Evolutionary conservation across 2,329 filamentous ascomycete species (phyloP).

Genomic region (Blastomyces emzantsi): DNA sequence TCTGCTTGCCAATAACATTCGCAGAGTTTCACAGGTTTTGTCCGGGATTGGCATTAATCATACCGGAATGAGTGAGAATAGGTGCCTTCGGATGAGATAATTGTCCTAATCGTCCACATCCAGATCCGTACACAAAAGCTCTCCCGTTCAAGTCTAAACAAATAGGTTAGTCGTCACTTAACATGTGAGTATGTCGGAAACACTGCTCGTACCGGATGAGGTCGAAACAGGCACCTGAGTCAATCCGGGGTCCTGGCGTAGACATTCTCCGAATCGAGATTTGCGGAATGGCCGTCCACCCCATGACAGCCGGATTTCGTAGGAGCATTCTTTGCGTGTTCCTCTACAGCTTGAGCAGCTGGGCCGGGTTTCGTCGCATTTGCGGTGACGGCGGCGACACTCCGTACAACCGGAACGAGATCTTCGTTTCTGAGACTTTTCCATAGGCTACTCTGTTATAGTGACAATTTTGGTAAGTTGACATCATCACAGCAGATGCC

Average conservation of each 20-base stretch:
- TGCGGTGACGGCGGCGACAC: conserved; percentile 17
- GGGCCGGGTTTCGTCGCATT: conserved; percentile 17
- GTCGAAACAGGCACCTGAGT: conserved; percentile 12
- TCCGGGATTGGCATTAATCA: background rate
- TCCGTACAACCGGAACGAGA: conserved; percentile 18
- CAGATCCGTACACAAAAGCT: conserved; percentile 10
- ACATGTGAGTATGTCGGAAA: background rate
- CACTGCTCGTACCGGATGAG: conserved; percentile 9
- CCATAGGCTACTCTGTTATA: background rate
- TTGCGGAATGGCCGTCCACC: conserved; percentile 17
- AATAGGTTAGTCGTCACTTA: background rate
- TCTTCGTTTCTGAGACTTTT: conserved; percentile 10
- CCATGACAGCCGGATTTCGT: conserved; percentile 15
- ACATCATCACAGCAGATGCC: background rate
- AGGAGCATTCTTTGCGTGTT: conserved; percentile 13
- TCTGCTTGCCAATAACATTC: background rate
- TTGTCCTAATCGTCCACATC: background rate
- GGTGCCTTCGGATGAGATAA: background rate
- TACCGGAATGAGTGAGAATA: background rate
- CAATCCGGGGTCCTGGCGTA: conserved; percentile 14
- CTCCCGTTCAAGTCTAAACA: background rate
- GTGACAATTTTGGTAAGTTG: background rate
- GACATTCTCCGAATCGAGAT: conserved; percentile 18
- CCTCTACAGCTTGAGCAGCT: conserved; percentile 14
- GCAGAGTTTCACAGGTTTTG: background rate